A percentile compares a stretch with the other conserved stretches of the same genome.
These are phyloP conservation scores for Mycena polygramma DNA, from an alignment of 768 basidiomycete species.

Conservation along the genomic window DNA sequence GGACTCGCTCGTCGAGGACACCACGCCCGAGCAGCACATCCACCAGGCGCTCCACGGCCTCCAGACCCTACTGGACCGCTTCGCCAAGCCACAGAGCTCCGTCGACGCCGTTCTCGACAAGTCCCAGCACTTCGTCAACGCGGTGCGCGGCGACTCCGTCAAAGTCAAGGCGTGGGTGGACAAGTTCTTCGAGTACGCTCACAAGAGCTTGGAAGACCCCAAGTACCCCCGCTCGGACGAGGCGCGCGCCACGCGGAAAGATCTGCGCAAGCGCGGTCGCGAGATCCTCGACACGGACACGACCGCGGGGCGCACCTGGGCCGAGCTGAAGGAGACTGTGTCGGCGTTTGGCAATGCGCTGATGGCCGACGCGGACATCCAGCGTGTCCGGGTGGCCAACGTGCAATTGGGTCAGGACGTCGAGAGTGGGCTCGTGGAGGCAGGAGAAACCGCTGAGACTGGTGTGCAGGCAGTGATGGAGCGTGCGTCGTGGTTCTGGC, in stretches of 20 bases:
- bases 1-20: constrained; percentile 70
- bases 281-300: constrained; percentile 60
- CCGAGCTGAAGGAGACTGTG: constrained; percentile 60
- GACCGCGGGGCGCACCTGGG: constrained; percentile 63
- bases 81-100: constrained; percentile 56
- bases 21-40: constrained; percentile 73
- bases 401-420: constrained; percentile 61
- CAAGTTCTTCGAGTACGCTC: constrained; percentile 61
- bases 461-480: constrained; percentile 68
- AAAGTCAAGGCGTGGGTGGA: constrained; percentile 68
- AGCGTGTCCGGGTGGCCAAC: constrained; percentile 62
- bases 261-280: constrained; percentile 65
- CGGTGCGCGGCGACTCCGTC: constrained; percentile 43
- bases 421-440: constrained; percentile 55
- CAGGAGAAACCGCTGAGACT: constrained; percentile 52
- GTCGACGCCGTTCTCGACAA: constrained; percentile 63
- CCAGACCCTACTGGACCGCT: constrained; percentile 63
- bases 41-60: constrained; percentile 64
- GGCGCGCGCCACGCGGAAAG: constrained; percentile 53
- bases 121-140: constrained; percentile 17
- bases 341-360: constrained; percentile 60
- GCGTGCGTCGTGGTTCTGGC: constrained; percentile 82
- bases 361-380: constrained; percentile 63
- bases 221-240: constrained; percentile 69
- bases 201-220: constrained; percentile 60